These are phyloP conservation scores for Nemophila menziesii DNA, from an alignment of 257 asterid genomes.

Conservation along the genomic window DNA sequence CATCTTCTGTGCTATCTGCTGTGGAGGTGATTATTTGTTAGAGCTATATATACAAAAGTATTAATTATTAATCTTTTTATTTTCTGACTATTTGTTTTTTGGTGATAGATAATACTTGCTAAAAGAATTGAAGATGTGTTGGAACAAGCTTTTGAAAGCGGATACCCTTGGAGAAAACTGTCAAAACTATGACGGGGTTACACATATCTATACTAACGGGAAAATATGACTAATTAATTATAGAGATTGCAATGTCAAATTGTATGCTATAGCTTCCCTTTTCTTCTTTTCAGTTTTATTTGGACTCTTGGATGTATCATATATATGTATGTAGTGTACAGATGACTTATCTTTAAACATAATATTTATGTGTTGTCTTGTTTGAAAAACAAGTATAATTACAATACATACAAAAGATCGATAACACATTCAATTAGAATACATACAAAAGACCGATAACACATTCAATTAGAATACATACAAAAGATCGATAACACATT, in stretches of 20 bases:
- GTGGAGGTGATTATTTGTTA: slow-evolving; percentile 52
- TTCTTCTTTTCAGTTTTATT: not conserved
- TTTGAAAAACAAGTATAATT: too few species aligned
- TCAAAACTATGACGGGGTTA: slow-evolving; percentile 64
- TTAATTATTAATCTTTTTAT: not conserved
- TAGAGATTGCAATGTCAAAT: slow-evolving; percentile 3
- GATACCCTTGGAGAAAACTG: slow-evolving; percentile 76
- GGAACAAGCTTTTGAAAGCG: slow-evolving; percentile 96
- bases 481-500: too few species aligned
- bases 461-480: too few species aligned
- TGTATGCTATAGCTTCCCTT: slow-evolving; percentile 3
- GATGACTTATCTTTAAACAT: too few species aligned
- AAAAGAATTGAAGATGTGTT: slow-evolving; percentile 94
- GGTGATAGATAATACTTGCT: slow-evolving; percentile 61
- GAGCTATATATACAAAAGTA: not conserved
- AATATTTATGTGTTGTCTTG: too few species aligned
- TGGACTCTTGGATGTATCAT: not conserved
- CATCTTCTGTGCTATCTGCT: slow-evolving; percentile 66
- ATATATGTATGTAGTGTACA: too few species aligned
- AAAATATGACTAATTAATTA: slow-evolving; percentile 7
- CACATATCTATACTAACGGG: too few species aligned
- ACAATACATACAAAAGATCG: too few species aligned
- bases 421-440: too few species aligned
- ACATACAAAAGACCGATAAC: too few species aligned
- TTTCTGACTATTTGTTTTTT: slow-evolving; percentile 1